A percentile compares a stretch with the other conserved stretches of the same genome.
Evolutionary conservation across 345 rosid genomes (phyloP).

Genomic region (Chamaenerion angustifolium): DNA sequence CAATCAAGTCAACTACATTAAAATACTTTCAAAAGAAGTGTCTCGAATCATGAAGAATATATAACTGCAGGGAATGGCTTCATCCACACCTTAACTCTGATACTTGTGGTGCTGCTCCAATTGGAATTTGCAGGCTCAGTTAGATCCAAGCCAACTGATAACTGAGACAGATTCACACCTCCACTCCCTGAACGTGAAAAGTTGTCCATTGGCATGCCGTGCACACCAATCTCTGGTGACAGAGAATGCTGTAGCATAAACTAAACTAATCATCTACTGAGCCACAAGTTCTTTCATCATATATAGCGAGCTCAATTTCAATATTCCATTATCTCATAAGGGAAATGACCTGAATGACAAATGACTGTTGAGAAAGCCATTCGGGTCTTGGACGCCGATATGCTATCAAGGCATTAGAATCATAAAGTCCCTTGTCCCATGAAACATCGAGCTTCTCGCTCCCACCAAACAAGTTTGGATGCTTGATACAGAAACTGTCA

Average conservation of each 20-base stretch:
- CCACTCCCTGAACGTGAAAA: conserved; percentile 83
- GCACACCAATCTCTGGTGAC: conserved; percentile 87
- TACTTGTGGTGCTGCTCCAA: conserved; percentile 82
- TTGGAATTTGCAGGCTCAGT: conserved; percentile 72
- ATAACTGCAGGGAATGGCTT: background rate
- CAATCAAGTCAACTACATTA: background rate
- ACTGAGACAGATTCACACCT: conserved; percentile 76
- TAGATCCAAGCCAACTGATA: conserved; percentile 67
- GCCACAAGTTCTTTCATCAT: conserved; percentile 16
- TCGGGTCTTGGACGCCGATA: conserved; percentile 88
- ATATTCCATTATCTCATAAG: background rate
- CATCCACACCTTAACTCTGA: conserved; percentile 64
- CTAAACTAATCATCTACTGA: conserved; percentile 27
- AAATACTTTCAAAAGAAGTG: background rate
- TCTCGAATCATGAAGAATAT: background rate
- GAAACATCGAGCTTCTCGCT: conserved; percentile 95
- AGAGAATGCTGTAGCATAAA: conserved; percentile 56
- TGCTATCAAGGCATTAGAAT: conserved; percentile 74
- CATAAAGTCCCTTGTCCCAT: conserved; percentile 82
- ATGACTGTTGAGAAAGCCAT: conserved; percentile 84
- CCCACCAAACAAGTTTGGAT: conserved; percentile 95
- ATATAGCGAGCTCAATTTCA: background rate
- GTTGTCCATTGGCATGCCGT: conserved; percentile 63
- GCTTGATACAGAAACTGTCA: conserved; percentile 78
- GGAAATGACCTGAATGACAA: conserved; percentile 51